Evolutionary conservation across 2,329 filamentous ascomycete genomes (phyloP).

Genomic region (Fusarium buxicola): DNA sequence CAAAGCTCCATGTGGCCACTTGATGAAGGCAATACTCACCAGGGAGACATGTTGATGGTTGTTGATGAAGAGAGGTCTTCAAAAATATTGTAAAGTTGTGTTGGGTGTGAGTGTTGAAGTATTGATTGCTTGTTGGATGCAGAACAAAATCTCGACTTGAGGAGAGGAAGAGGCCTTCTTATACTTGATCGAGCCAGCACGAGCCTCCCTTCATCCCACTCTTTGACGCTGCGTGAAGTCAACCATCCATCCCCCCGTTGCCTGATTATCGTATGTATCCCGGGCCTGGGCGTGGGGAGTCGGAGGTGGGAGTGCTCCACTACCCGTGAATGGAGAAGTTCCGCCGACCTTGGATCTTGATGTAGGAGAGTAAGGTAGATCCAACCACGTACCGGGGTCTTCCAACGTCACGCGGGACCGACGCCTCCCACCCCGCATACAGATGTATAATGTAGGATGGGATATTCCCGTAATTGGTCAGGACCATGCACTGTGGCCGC

Average conservation of each 20-base stretch:
- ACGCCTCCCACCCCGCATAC: conserved; percentile 40
- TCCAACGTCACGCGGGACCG: conserved; percentile 31
- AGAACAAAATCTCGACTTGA: conserved; percentile 28
- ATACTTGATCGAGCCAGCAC: conserved; percentile 34
- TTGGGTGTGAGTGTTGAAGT: conserved; percentile 31
- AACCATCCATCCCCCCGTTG: conserved; percentile 28
- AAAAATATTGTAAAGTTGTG: conserved; percentile 38
- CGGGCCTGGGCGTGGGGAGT: conserved; percentile 32
- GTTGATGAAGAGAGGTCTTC: conserved; percentile 43
- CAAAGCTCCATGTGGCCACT: neutral
- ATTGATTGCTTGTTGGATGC: conserved; percentile 42
- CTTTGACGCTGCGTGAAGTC: conserved; percentile 9
- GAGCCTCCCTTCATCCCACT: conserved; percentile 24
- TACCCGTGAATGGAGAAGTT: conserved; percentile 27
- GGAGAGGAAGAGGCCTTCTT: conserved; percentile 40
- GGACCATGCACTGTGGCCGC: conserved; percentile 18
- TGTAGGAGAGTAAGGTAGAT: neutral
- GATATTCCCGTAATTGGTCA: conserved; percentile 32
- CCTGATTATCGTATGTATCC: conserved; percentile 42
- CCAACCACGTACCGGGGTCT: conserved; percentile 30
- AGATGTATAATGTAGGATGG: conserved; percentile 22
- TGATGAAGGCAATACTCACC: conserved; percentile 32
- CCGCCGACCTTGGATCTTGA: conserved; percentile 15
- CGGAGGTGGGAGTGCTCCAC: conserved; percentile 33
- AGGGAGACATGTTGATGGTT: conserved; percentile 48